Conservation (phyloP, 2,329 filamentous ascomycete genomes). For the Pestalotiopsis sp. region DNA sequence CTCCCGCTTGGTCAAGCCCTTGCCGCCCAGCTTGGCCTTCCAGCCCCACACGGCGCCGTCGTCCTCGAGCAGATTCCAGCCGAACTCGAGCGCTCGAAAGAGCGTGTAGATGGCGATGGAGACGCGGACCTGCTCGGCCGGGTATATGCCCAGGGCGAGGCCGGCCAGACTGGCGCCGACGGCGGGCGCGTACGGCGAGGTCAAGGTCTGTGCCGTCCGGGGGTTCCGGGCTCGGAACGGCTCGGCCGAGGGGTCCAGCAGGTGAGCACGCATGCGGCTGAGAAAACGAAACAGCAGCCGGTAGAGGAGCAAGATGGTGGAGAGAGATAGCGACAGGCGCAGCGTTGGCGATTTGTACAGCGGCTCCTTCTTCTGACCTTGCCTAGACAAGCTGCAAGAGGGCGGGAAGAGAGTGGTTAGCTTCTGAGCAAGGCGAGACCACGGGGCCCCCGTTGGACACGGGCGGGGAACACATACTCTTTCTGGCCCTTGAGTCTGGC, state of each 20-base stretch:
- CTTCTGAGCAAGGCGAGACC: conserved; percentile 1
- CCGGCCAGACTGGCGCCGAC: conserved; percentile 90
- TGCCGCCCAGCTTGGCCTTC: conserved; percentile 38
- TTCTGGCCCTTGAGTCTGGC: conserved; percentile 46
- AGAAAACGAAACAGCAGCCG: conserved; percentile 91
- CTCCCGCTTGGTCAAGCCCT: conserved; percentile 59
- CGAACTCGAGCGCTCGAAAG: conserved; percentile 81
- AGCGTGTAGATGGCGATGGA: conserved; percentile 81
- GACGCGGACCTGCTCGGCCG: conserved; percentile 64
- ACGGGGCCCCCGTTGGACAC: not conserved
- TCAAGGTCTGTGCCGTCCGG: conserved; percentile 71
- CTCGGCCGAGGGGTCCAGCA: conserved; percentile 77
- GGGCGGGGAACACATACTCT: conserved; percentile 40
- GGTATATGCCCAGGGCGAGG: conserved; percentile 75
- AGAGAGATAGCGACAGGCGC: conserved; percentile 79
- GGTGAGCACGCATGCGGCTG: conserved; percentile 72
- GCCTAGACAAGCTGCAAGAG: not conserved
- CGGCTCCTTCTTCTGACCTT: conserved; percentile 46
- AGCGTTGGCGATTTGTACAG: conserved; percentile 69
- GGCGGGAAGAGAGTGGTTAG: not conserved
- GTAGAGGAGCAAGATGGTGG: conserved; percentile 84
- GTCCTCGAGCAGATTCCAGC: conserved; percentile 81
- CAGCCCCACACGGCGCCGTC: conserved; percentile 68
- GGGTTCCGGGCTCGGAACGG: conserved; percentile 86
- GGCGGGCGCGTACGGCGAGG: conserved; percentile 81